These are phyloP conservation scores for Russula emetica DNA, from an alignment of 768 basidiomycete species.

Conservation along the genomic window DNA sequence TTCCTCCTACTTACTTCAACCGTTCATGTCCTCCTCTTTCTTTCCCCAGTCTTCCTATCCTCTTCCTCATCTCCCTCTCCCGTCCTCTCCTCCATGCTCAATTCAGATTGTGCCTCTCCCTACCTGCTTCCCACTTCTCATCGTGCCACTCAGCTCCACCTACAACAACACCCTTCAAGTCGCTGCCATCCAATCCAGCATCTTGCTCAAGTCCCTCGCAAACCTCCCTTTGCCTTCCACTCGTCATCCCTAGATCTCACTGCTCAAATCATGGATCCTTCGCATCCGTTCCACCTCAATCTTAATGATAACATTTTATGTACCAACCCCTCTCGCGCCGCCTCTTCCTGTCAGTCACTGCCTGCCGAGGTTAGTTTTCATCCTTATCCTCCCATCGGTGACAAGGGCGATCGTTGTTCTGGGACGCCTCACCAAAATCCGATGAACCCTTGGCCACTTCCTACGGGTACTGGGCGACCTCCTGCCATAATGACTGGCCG, in stretches of 20 bases:
- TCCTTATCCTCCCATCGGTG: slow-evolving; percentile 1
- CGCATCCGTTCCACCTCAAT: slow-evolving; percentile 7
- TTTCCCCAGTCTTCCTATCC: not conserved
- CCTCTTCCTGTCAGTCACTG: slow-evolving; percentile 5
- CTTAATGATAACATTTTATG: slow-evolving; percentile 4
- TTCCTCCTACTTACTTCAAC: slow-evolving; percentile 20
- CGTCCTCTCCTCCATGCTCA: slow-evolving; percentile 1
- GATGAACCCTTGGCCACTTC: slow-evolving; percentile 12
- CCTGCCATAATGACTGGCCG: not conserved
- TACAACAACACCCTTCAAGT: not conserved
- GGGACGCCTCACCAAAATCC: slow-evolving; percentile 3
- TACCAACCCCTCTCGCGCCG: not conserved
- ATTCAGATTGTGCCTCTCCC: not conserved
- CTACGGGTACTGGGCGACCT: not conserved
- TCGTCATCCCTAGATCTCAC: slow-evolving; percentile 4
- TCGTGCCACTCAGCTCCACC: not conserved
- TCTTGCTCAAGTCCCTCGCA: not conserved
- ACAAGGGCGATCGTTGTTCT: not conserved
- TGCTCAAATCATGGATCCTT: not conserved
- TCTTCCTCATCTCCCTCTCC: not conserved
- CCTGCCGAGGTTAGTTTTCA: slow-evolving; percentile 2
- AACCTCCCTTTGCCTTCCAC: slow-evolving; percentile 4
- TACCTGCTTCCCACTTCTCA: not conserved
- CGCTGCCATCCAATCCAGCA: slow-evolving; percentile 3
- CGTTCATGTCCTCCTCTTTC: slow-evolving; percentile 10